Evolutionary conservation across 352 stramenopile species (phyloP), one percentile per base, ranked within the genome.

Genomic region (Phytophthora meadii): DNA sequence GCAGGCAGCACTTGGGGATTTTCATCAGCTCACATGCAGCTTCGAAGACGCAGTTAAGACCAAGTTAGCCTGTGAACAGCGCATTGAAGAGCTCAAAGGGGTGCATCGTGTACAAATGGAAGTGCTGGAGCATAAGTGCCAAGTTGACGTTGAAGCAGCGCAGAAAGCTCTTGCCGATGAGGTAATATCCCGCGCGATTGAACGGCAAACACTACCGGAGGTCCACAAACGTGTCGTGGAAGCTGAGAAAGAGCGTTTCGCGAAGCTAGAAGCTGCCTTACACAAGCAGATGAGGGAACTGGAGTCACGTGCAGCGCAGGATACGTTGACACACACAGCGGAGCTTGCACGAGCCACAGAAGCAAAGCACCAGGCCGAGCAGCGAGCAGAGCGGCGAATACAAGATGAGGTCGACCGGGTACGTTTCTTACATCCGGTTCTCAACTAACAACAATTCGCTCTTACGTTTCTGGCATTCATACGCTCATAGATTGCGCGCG

Each of bases 21-120:
- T 92, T 41, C 83, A 93, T 52, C 71, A 77, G 30, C 76, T 91
- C 30, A 93, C 79, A 25, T 65, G 84, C 44, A 85, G 81, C 46
- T 84, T 88, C 36, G 83, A 92, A 54, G 60, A 68, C 0, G 76
- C 83, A 6, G 81, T 92, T 6, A 68, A 73, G 27, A 66, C 64
- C 5, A 77, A 81, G 24, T 24, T 89, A 4, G 63, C 41, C 1
- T 84, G 75, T 6, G 85, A 95, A 41, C 72, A 85, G 27, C 71
- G 77, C 22, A 68, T 74, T 7, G 77, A 90, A 42, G 74, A 87
- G 54, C 59, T 87, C 2, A 65, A 65, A 45, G 50, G 57, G 11
- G 61, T 68, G 36, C 80, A 93, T 64, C 65, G 53, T 11, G 75
- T 91, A 39, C 75, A 89, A 50, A 53, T 87, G 2, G 54, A 90